These are phyloP conservation scores for Xylaria sp. DNA, from an alignment of 2,329 filamentous ascomycete genomes.

Conservation along the genomic window DNA sequence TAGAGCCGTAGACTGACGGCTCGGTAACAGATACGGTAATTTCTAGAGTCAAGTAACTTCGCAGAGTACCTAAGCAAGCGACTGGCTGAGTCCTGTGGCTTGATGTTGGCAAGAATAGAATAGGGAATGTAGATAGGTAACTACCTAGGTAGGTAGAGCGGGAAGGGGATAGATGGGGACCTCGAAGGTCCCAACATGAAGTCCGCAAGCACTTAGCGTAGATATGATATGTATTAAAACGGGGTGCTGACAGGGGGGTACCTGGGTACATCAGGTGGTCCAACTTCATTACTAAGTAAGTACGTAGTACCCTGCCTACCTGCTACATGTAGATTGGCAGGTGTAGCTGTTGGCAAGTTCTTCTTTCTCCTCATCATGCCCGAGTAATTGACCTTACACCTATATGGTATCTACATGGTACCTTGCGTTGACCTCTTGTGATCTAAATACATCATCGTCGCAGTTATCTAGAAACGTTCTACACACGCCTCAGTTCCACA, in stretches of 20 bases:
- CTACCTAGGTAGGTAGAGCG: too few relatives aligned
- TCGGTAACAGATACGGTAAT: background rate
- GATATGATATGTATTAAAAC: too few relatives aligned
- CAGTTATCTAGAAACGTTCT: background rate
- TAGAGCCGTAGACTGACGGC: background rate
- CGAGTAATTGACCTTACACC: background rate
- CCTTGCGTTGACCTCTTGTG: background rate
- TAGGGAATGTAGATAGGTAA: background rate
- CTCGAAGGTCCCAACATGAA: too few relatives aligned
- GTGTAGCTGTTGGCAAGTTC: background rate
- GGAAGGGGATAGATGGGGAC: too few relatives aligned
- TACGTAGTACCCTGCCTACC: background rate
- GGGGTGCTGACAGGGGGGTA: background rate
- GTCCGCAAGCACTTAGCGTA: too few relatives aligned
- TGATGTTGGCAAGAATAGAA: background rate
- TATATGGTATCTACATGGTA: background rate
- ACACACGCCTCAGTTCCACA: background rate
- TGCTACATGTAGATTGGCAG: background rate
- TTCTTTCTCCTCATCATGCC: background rate
- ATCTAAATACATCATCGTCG: conserved; percentile 1
- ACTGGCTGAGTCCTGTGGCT: background rate
- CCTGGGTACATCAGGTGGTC: too few relatives aligned
- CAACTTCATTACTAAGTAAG: background rate
- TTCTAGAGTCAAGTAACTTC: background rate
- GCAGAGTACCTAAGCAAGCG: background rate